Evolutionary conservation across 164 flowering plant genomes (phyloP).

Genomic region (Vitis vinifera): DNA sequence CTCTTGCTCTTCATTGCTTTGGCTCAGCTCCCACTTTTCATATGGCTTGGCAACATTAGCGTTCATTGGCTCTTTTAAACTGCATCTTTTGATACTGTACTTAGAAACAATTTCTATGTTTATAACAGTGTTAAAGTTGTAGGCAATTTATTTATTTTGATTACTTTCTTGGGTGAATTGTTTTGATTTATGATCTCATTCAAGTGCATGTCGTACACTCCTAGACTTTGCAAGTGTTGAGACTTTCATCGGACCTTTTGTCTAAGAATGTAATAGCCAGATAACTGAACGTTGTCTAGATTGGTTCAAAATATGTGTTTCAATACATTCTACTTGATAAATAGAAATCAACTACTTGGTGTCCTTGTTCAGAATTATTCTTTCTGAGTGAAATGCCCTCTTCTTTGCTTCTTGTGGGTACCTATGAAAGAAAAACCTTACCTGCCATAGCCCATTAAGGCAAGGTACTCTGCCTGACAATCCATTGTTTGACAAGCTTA

Average conservation of each 20-base stretch:
- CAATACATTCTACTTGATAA: no score
- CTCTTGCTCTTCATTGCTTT: constrained; percentile 46
- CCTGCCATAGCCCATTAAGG: constrained; percentile 34
- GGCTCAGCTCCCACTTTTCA: constrained; percentile 45
- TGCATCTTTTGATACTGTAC: constrained; percentile 1
- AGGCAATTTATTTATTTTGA: constrained; percentile 8
- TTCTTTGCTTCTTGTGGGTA: no score
- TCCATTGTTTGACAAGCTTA: constrained; percentile 30
- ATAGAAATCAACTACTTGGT: no score
- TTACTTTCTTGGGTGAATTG: background rate
- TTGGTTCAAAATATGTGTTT: no score
- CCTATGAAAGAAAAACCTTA: no score
- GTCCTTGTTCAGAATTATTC: no score
- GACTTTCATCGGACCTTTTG: no score
- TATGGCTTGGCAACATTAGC: constrained; percentile 47
- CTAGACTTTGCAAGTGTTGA: no score
- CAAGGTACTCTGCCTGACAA: constrained; percentile 37
- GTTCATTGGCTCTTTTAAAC: constrained; percentile 37
- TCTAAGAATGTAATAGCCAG: no score
- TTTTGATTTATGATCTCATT: background rate
- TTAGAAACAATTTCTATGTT: constrained; percentile 5
- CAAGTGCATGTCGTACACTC: no score
- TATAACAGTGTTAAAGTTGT: constrained; percentile 1
- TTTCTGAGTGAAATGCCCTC: no score
- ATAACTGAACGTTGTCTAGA: no score